These are phyloP conservation scores for Aspergillus sclerotioniger DNA, from an alignment of 495 filamentous ascomycete genomes.

Conservation along the genomic window DNA sequence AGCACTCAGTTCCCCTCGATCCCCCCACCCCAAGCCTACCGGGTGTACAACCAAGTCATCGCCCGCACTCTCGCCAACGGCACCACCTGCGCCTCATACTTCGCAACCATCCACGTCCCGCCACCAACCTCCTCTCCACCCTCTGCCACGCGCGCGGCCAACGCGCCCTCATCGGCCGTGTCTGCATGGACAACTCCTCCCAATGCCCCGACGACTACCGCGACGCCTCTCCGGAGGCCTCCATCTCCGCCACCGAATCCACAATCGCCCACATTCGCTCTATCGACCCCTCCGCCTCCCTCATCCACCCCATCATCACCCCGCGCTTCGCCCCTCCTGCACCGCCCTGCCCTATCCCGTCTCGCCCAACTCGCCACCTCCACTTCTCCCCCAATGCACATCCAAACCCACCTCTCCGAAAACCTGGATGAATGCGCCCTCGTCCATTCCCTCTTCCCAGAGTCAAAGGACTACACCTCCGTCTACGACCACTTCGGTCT, in stretches of 20 bases:
- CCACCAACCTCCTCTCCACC: constrained; percentile 85
- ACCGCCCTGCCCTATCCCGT: constrained; percentile 50
- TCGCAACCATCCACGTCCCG: constrained; percentile 79
- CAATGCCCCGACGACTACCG: constrained; percentile 71
- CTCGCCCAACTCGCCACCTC: constrained; percentile 64
- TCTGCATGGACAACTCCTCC: constrained; percentile 76
- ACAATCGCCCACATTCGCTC: constrained; percentile 64
- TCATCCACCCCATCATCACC: constrained; percentile 79
- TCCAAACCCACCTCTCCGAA: constrained; percentile 93
- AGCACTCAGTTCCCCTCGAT: constrained; percentile 18
- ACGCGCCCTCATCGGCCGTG: constrained; percentile 83
- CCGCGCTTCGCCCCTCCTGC: constrained; percentile 84
- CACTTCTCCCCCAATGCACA: constrained; percentile 54
- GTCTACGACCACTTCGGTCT: constrained; percentile 77
- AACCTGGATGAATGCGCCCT: constrained; percentile 70
- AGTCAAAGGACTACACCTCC: constrained; percentile 59
- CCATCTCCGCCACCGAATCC: constrained; percentile 54
- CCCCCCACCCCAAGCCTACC: constrained; percentile 45
- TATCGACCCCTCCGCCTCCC: constrained; percentile 59
- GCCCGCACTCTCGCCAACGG: constrained; percentile 79
- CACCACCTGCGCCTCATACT: constrained; percentile 89
- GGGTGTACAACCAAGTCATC: constrained; percentile 72
- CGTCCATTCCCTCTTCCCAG: constrained; percentile 69
- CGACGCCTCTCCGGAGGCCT: constrained; percentile 59
- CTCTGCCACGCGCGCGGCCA: constrained; percentile 76